phyloP scores from a whole-genome alignment of 768 basidiomycete species.

The Pleurotus platypus region DNA sequence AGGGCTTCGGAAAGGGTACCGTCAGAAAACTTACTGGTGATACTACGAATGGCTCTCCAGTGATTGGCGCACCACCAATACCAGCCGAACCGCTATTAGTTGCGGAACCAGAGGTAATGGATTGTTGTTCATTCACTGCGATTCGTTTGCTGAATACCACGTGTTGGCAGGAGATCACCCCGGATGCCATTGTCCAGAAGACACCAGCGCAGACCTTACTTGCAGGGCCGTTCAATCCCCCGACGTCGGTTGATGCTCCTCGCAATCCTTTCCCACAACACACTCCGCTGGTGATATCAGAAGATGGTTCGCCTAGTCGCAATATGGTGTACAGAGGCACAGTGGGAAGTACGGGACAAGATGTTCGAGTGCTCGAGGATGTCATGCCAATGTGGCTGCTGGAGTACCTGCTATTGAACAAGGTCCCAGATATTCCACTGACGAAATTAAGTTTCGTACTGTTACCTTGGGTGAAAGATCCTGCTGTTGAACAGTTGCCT shows the following conservation, averaged over 20 bases:
- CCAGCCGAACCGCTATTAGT: slow-evolving; percentile 21
- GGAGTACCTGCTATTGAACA: slow-evolving; percentile 78
- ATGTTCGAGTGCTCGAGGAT: slow-evolving; percentile 57
- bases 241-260: slow-evolving; percentile 71
- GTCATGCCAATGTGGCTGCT: slow-evolving; percentile 85
- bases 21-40: slow-evolving; percentile 35
- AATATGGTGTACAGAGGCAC: slow-evolving; percentile 73
- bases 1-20: slow-evolving; percentile 64
- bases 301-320: slow-evolving; percentile 77
- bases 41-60: slow-evolving; percentile 20
- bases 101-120: slow-evolving; percentile 23
- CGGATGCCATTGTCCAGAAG: slow-evolving; percentile 28
- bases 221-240: slow-evolving; percentile 57
- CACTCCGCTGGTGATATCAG: slow-evolving; percentile 73
- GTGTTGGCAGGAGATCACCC: slow-evolving; percentile 13
- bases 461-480: slow-evolving; percentile 69
- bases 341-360: slow-evolving; percentile 46
- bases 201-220: slow-evolving; percentile 55
- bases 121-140: background rate
- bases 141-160: slow-evolving; percentile 1
- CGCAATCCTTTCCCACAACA: slow-evolving; percentile 52
- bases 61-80: slow-evolving; percentile 22
- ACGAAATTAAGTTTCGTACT: slow-evolving; percentile 89
- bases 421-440: slow-evolving; percentile 43
- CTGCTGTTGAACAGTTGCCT: slow-evolving; percentile 59